Conservation (phyloP, 495 filamentous ascomycete species). For the Aspergillus incahuasiensis region DNA sequence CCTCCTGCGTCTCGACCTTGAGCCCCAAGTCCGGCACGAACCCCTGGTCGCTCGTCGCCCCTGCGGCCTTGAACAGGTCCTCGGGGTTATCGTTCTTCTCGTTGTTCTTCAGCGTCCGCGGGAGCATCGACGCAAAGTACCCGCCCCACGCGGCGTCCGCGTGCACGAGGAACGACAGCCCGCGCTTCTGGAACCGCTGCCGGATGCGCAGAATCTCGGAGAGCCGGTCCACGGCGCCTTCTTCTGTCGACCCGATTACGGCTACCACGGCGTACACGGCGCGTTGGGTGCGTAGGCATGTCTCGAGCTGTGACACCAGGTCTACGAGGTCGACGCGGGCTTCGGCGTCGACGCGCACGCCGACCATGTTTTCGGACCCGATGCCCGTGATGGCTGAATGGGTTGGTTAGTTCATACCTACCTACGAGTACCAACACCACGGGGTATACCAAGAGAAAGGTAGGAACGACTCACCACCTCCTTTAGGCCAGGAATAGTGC, state of each 20-base stretch:
- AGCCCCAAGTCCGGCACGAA: slow-evolving; percentile 7
- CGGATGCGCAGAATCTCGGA: slow-evolving; percentile 33
- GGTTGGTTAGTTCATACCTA: not conserved
- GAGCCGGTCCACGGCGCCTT: slow-evolving; percentile 41
- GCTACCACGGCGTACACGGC: slow-evolving; percentile 32
- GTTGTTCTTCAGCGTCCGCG: not conserved
- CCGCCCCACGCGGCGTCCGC: slow-evolving; percentile 49
- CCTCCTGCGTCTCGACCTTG: slow-evolving; percentile 27
- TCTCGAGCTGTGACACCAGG: slow-evolving; percentile 24
- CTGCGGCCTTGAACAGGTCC: not conserved
- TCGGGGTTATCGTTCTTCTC: too few relatives aligned
- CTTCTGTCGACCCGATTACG: slow-evolving; percentile 30
- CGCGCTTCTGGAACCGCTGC: slow-evolving; percentile 30
- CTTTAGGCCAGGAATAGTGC: slow-evolving; percentile 50
- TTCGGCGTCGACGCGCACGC: slow-evolving; percentile 32
- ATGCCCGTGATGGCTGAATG: slow-evolving; percentile 31
- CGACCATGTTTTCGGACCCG: slow-evolving; percentile 36
- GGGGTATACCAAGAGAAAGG: too few relatives aligned
- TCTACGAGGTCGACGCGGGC: slow-evolving; percentile 32
- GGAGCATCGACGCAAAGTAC: slow-evolving; percentile 44
- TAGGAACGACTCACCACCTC: slow-evolving; percentile 34
- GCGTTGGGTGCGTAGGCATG: slow-evolving; percentile 22
- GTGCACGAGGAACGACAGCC: slow-evolving; percentile 41
- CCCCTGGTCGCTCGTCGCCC: not conserved
- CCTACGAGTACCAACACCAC: too few relatives aligned